Conservation (phyloP, 345 rosid species). For the Toxicodendron radicans region DNA sequence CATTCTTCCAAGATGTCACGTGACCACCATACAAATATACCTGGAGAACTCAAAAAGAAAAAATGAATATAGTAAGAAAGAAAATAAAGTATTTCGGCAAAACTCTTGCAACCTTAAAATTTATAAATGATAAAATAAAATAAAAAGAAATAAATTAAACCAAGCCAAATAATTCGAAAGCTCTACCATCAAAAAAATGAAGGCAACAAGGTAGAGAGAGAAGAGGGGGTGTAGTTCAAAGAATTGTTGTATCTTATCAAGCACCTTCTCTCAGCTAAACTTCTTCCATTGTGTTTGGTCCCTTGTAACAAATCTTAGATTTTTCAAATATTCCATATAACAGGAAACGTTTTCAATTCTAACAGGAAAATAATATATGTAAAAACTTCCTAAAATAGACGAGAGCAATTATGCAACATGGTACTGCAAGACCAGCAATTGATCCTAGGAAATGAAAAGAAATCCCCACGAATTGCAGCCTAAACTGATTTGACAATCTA, state of each 20-base stretch:
- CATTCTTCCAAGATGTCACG: constrained; percentile 96
- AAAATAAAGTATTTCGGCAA: not conserved
- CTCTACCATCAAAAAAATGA: not conserved
- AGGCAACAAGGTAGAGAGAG: too few species aligned
- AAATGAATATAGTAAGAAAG: not conserved
- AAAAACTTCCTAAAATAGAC: not conserved
- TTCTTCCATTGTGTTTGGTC: not conserved
- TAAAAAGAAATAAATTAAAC: not conserved
- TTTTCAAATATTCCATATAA: too few species aligned
- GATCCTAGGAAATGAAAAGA: not conserved
- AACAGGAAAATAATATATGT: not conserved
- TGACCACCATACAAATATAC: constrained; percentile 88
- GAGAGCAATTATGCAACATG: not conserved
- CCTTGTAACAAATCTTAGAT: not conserved
- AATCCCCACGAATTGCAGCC: not conserved
- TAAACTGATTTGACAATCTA: not conserved
- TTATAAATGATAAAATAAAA: not conserved
- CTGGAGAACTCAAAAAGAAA: constrained; percentile 35
- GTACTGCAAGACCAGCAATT: not conserved
- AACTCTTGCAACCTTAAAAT: constrained; percentile 8
- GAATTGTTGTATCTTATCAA: too few species aligned
- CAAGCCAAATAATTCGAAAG: not conserved
- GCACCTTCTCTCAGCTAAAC: too few species aligned
- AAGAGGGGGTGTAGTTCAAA: too few species aligned
- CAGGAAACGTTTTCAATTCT: too few species aligned